Evolutionary conservation across 306 rosid genomes (phyloP).

Genomic region (Herpetospermum pedunculosum): DNA sequence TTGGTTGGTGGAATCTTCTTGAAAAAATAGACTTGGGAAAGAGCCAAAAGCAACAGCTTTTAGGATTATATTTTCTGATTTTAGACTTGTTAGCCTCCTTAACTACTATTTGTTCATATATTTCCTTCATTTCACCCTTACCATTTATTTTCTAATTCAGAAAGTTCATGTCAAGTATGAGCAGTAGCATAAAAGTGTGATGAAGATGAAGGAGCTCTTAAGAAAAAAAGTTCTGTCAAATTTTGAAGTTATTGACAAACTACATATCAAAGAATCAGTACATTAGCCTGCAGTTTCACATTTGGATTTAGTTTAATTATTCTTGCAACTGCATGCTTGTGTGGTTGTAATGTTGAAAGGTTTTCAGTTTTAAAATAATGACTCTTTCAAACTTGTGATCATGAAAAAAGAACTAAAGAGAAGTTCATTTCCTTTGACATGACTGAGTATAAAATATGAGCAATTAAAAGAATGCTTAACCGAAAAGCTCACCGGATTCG

Average conservation of each 20-base stretch:
- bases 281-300: neutral
- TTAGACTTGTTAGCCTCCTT: neutral
- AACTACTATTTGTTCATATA: neutral
- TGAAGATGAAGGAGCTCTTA: neutral
- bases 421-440: slow-evolving; percentile 24
- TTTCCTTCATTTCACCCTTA: neutral
- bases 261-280: neutral
- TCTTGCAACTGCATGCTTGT: neutral
- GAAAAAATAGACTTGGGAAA: neutral
- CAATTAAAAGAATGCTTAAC: slow-evolving; percentile 45
- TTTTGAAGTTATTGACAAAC: neutral
- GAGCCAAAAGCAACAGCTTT: neutral
- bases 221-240: neutral
- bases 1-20: neutral
- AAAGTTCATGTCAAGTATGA: neutral
- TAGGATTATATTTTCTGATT: neutral
- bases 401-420: slow-evolving; percentile 1
- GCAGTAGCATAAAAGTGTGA: neutral
- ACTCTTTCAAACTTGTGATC: slow-evolving; percentile 43
- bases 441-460: slow-evolving; percentile 20
- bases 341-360: neutral
- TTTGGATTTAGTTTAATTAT: neutral
- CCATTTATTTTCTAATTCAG: neutral
- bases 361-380: slow-evolving; percentile 17
- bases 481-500: slow-evolving; percentile 49